These are phyloP conservation scores for Lycium ferocissimum DNA, from an alignment of 257 asterid species.

Conservation along the genomic window DNA sequence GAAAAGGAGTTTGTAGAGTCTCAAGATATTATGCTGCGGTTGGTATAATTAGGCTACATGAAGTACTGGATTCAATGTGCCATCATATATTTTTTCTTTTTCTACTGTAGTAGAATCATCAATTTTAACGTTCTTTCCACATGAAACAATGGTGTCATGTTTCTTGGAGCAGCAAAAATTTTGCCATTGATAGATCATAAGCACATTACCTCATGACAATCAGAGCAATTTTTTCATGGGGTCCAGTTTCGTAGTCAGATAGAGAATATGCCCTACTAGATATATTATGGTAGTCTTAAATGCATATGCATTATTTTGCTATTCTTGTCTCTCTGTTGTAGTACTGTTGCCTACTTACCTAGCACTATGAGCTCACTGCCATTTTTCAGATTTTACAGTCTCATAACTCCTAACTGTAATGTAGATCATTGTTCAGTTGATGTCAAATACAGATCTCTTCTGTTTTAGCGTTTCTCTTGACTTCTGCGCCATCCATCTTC, in stretches of 20 bases:
- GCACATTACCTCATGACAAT: constrained; percentile 2
- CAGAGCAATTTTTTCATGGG: not conserved
- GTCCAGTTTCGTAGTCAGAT: constrained; percentile 4
- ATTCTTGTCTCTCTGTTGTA: not conserved
- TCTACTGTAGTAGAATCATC: not conserved
- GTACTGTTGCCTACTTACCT: constrained; percentile 3
- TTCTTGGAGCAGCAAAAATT: not conserved
- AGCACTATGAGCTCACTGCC: not conserved
- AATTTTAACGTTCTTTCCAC: not conserved
- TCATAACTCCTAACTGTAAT: not conserved
- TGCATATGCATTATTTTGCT: not conserved
- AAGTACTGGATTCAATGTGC: not conserved
- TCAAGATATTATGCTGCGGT: constrained; percentile 94
- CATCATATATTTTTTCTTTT: not conserved
- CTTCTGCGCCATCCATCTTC: not conserved
- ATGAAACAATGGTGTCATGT: not conserved
- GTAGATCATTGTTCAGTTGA: constrained; percentile 23
- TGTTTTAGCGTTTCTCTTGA: not conserved
- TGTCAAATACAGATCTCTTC: constrained; percentile 14
- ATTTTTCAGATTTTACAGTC: not conserved
- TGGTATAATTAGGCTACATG: constrained; percentile 41
- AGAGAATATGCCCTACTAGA: constrained; percentile 6
- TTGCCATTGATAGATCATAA: not conserved
- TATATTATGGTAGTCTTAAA: not conserved
- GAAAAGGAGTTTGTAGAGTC: constrained; percentile 80